Percentiles rank a stretch among this genome's conserved stretches.
These are phyloP conservation scores for Claviceps pusilla DNA, from an alignment of 2,329 filamentous ascomycete species.

Conservation along the genomic window DNA sequence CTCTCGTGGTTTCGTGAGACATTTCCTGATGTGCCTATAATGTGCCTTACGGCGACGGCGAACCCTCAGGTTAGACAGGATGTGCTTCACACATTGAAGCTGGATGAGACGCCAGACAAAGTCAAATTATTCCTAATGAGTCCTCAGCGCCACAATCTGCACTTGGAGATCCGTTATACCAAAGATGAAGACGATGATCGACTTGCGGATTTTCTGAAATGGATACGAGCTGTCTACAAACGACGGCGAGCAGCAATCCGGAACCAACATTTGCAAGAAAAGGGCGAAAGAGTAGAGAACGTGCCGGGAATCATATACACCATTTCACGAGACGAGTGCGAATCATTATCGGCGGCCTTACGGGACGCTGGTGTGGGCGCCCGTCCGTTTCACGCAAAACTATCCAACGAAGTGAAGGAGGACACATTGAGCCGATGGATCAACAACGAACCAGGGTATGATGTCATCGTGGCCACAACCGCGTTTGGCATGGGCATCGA, in stretches of 20 bases:
- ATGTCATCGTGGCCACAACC: conserved; percentile 86
- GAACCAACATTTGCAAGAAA: conserved; percentile 39
- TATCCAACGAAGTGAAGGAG: conserved; percentile 53
- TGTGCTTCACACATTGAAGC: conserved; percentile 58
- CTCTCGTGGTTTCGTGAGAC: conserved; percentile 72
- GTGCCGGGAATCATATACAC: conserved; percentile 72
- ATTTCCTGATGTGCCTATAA: conserved; percentile 76
- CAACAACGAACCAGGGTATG: conserved; percentile 58
- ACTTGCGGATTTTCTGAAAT: conserved; percentile 58
- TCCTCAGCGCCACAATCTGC: conserved; percentile 69
- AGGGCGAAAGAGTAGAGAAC: conserved; percentile 42
- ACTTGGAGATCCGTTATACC: conserved; percentile 79
- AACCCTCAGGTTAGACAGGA: conserved; percentile 69
- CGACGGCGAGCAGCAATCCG: conserved; percentile 49
- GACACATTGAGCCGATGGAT: conserved; percentile 60
- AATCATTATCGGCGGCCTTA: conserved; percentile 51
- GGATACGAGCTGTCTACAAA: conserved; percentile 59
- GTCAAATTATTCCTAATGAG: conserved; percentile 69
- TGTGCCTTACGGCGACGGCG: conserved; percentile 84
- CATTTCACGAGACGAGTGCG: conserved; percentile 59
- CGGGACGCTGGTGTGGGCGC: conserved; percentile 56
- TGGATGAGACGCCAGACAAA: conserved; percentile 42
- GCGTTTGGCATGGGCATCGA: conserved; percentile 98
- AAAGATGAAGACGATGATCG: conserved; percentile 58
- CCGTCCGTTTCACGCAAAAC: conserved; percentile 56